These are phyloP conservation scores for Fusarium scirpi DNA, from an alignment of 2,329 filamentous ascomycete species.

Conservation along the genomic window DNA sequence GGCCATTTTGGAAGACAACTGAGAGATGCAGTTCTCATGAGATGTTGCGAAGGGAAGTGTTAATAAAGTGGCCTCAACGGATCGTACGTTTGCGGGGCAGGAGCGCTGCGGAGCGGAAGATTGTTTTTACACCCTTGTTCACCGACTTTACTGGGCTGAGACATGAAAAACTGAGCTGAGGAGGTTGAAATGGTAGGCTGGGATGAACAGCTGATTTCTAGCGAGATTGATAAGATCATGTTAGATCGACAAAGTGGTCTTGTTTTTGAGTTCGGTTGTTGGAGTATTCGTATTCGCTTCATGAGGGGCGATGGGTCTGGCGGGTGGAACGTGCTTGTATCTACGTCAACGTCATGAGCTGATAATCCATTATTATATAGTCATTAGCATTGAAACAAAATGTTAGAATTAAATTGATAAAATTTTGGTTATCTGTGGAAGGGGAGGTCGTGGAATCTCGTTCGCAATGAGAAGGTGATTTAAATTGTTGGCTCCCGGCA, in stretches of 20 bases:
- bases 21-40: not conserved
- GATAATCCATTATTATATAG: fast-evolving
- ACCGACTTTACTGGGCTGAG: conserved; percentile 20
- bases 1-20: conserved; percentile 27
- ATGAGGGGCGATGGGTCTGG: not conserved
- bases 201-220: not conserved
- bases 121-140: conserved; percentile 26
- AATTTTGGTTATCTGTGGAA: fast-evolving
- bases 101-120: conserved; percentile 38
- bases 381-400: fast-evolving
- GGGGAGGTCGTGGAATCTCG: not conserved
- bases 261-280: not conserved
- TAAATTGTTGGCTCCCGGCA: not conserved
- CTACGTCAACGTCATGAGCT: not conserved
- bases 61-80: conserved; percentile 4
- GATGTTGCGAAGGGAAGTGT: conserved; percentile 1
- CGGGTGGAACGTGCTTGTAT: not conserved
- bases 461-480: no score
- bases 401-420: not conserved
- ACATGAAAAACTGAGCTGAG: not conserved
- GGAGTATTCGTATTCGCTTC: conserved; percentile 3
- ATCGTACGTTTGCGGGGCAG: conserved; percentile 41
- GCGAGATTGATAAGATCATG: conserved; percentile 8
- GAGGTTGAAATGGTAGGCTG: not conserved
- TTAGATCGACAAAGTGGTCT: not conserved